Evolutionary conservation across 768 basidiomycete genomes (phyloP), one percentile per base, ranked within the genome.

Genomic region (Xerocomellus chrysenteron): DNA sequence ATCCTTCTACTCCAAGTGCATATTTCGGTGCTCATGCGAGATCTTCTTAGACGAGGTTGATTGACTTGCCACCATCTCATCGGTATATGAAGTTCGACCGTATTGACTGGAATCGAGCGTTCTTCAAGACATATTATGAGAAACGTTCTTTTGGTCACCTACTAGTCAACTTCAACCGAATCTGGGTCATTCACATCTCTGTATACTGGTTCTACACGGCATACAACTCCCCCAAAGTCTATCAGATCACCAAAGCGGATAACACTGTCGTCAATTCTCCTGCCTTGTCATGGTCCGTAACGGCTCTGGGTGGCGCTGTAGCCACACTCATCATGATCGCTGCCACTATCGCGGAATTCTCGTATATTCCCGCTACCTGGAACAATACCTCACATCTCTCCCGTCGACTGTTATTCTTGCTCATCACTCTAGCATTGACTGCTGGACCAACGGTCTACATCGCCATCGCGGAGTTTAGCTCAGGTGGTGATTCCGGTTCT

Each of bases 111-210:
- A 88, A 89, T 66, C 81, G 87, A 28, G 95, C 87, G 4, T 98
- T 98, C 75, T 97, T 94, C 90, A 98, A 99, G 79, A 98, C 96
- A 0, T 99, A 98, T 74, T 94, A 88, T 61, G 97, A 99, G 74
- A 94, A 94, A 68, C 93, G 97, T 32, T 95, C 95, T 0, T 93
- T 96, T 73, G 90, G 94, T 40, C 97, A 99, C 73, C 81, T 98
- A 2, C 82, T 98, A 56, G 95, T 99, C 82, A 98, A 99, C 80
- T 99, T 99, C 80, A 98, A 98, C 77, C 92, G 96, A 46, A 92
- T 99, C 64, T 99, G 97, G 95, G 94, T 98, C 73, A 89, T 96
- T 60, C 97, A 98, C 75, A 79, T 99, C 56, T 84, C 95, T 33
- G 74, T 98, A 69, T 98, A 88, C 80, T 98, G 89, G 83, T 98